Base-by-base conservation (phyloP, 768 basidiomycete genomes). In the Boletus sensibilis region DNA sequence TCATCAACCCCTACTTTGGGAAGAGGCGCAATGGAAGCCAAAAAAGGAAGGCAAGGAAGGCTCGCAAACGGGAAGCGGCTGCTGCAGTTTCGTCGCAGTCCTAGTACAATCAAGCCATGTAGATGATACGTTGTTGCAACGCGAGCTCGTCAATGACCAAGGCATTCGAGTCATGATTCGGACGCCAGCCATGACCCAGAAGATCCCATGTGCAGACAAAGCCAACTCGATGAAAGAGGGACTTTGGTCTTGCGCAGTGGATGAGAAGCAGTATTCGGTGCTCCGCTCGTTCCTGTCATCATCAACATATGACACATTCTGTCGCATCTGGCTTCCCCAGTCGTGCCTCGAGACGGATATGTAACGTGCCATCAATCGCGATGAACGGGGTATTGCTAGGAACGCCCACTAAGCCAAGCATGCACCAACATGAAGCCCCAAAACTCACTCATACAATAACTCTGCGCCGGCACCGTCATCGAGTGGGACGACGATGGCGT, bases 401-500 rank as follows among this genome's bases (percentile, higher is more conserved):
- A 18, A 50, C 3, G 6, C 29, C 11, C 13, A 35, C n/a, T 59
- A 11, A 60, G 53, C 9, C 34, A 40, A 23, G 7, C 25, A 5
- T 2, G 13, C 31, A 38, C 12, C 27, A 25, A 41, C 20, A 14
- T 3, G n/a, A 1, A 31, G 11, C 6, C 21, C n/a, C 8, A 3
- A 25, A 2, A 75, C 84, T 68, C 52, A 86, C 84, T 77, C 75
- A 51, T 82, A 82, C 49, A 81, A 78, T 6, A 86, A 62, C 52
- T 80, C 79, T 1, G 73, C 66, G 2, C 83, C 69, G 68, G 67
- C 46, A 62, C 57, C 58, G 60, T 79, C 29, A 74, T 76, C 75
- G 21, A 84, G 68, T 0, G 75, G 65, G 1, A 76, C 74, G 4
- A 75, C 60, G 33, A 85, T 75, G 13, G 65, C 66, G 6, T 56